Evolutionary conservation across 2,329 filamentous ascomycete species (phyloP).

Genomic region (Lachnellula hyalina): DNA sequence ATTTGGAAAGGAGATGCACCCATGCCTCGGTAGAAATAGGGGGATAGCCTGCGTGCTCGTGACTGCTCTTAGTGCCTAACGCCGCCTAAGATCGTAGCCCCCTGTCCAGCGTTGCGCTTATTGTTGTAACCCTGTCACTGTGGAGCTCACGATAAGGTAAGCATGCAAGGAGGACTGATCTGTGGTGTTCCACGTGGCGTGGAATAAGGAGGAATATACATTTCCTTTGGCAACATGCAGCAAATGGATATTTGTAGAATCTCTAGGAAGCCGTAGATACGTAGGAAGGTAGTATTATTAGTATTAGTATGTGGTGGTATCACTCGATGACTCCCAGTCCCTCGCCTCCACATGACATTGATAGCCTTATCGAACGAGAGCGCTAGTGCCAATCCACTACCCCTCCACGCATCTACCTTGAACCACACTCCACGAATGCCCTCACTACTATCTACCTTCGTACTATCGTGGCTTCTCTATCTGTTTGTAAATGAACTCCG

Average conservation of each 20-base stretch:
- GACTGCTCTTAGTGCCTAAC: neutral
- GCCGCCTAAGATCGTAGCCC: neutral
- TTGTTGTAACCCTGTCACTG: neutral
- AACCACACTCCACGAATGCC: neutral
- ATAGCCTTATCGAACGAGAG: conserved; percentile 2
- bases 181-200: too few relatives aligned
- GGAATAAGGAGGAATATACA: too few relatives aligned
- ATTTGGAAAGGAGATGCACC: neutral
- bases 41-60: neutral
- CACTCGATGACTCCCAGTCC: too few relatives aligned
- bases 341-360: too few relatives aligned
- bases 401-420: conserved; percentile 1
- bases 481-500: too few relatives aligned
- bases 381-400: neutral
- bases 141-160: neutral
- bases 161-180: too few relatives aligned
- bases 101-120: neutral
- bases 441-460: neutral
- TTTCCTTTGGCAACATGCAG: too few relatives aligned
- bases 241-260: too few relatives aligned
- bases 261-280: too few relatives aligned
- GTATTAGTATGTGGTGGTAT: too few relatives aligned
- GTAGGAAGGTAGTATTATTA: too few relatives aligned
- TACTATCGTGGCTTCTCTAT: too few relatives aligned
- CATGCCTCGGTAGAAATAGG: neutral